A percentile compares a stretch with the other conserved stretches of the same genome.
Evolutionary conservation across 805 yeast species (phyloP).

Genomic region (Starmerella stellata): DNA sequence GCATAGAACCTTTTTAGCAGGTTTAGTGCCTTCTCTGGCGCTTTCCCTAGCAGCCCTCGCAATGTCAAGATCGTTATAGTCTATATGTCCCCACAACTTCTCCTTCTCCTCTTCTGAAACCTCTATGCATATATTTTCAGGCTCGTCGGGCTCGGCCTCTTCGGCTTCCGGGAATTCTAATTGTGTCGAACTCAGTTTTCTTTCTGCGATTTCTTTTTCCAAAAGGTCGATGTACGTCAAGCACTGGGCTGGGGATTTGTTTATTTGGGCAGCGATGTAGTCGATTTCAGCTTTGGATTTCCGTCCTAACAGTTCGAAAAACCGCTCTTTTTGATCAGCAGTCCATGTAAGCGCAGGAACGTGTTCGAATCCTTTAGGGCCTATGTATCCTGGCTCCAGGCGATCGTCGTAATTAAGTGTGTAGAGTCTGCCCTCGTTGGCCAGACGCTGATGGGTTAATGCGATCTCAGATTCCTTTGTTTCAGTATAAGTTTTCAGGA

Average conservation of each 20-base stretch:
- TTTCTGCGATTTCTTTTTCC: constrained; percentile 5
- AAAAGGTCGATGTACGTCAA: constrained; percentile 6
- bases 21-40: too few species aligned
- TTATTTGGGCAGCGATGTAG: constrained; percentile 9
- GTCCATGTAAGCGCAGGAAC: constrained; percentile 7
- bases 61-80: too few species aligned
- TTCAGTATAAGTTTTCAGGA: not conserved
- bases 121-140: not conserved
- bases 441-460: not conserved
- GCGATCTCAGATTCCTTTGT: not conserved
- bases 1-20: too few species aligned
- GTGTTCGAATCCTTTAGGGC: not conserved
- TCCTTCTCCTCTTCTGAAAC: too few species aligned
- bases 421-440: not conserved
- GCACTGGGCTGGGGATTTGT: constrained; percentile 12
- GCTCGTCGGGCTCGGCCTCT: not conserved
- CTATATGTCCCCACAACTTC: too few species aligned
- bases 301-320: constrained; percentile 13
- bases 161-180: not conserved
- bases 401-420: not conserved
- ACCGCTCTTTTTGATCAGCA: constrained; percentile 9
- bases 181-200: not conserved
- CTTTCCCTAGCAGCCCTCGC: too few species aligned
- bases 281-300: constrained; percentile 3
- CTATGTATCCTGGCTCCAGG: not conserved